phyloP scores from a whole-genome alignment of 1,139 yeast species.

The Saccharomyces hybrid region DNA sequence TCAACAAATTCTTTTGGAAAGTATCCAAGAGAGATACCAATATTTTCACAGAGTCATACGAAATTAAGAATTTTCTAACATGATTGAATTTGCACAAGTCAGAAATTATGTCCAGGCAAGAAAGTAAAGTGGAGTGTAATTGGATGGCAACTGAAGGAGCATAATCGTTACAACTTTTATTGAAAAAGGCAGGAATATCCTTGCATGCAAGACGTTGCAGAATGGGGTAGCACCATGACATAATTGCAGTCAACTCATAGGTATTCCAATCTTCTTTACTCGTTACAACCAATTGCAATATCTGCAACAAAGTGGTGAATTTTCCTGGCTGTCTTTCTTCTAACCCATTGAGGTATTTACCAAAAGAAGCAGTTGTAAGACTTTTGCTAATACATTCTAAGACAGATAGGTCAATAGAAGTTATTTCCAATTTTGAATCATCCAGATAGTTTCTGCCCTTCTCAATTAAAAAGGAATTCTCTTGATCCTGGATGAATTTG shows the following conservation, averaged over 20 bases:
- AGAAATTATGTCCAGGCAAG: conserved; percentile 43
- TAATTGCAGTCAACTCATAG: conserved; percentile 41
- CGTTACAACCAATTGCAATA: conserved; percentile 40
- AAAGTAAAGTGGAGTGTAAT: conserved; percentile 21
- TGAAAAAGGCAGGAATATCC: conserved; percentile 23
- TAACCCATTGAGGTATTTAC: conserved; percentile 26
- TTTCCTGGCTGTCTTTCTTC: conserved; percentile 14
- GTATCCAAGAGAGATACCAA: conserved; percentile 40
- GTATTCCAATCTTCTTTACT: conserved; percentile 48
- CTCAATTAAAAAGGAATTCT: not conserved
- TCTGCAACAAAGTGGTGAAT: conserved; percentile 27
- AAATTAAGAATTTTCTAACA: conserved; percentile 44
- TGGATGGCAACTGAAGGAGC: conserved; percentile 9
- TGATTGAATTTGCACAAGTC: conserved; percentile 45
- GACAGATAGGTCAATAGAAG: conserved; percentile 17
- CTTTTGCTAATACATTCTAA: conserved; percentile 17
- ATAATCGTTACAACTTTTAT: conserved; percentile 11
- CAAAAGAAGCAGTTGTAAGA: conserved; percentile 36
- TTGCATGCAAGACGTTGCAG: conserved; percentile 27
- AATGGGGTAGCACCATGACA: conserved; percentile 47
- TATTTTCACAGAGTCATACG: conserved; percentile 42
- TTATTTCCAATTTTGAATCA: not conserved
- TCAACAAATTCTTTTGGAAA: conserved; percentile 42
- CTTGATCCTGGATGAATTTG: conserved; percentile 8
- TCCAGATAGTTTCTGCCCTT: conserved; percentile 5